Evolutionary conservation across 495 filamentous ascomycete species (phyloP), one percentile per base, ranked within the genome.

Genomic region (Astrothelium macrocarpum): DNA sequence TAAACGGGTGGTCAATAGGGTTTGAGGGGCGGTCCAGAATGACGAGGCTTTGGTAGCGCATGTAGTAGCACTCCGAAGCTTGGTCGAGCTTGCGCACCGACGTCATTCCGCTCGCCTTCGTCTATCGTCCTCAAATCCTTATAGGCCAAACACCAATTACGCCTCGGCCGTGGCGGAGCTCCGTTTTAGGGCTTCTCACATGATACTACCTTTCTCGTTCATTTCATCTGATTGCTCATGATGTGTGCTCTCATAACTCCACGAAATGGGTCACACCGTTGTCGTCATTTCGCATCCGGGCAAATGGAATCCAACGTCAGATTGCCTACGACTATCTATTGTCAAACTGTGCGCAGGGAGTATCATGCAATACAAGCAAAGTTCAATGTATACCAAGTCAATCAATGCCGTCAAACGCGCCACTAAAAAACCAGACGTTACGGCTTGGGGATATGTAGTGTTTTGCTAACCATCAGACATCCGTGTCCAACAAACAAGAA

Each of bases 401-500:
- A 5, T 3, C n/a, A 10, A 4, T 11, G 3, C 34, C 5, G 34
- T 39, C 14, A 5, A 39, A 39, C 14, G 5, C 14, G 34, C 34
- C 34, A 14, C 34, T 14, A 39, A 56, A 56, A 26, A 56, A 5
- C 49, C 29, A 3, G 9, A 9, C 9, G 11, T 61, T 75, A 97
- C 56, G 91, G 90, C 82, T 98, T 98, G n/a, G 94, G 94, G 46
- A 98, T 91, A 71, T 95, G 91, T 71, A 98, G 83, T 34, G 84
- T 90, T 81, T 91, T 93, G 77, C 90, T 95, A 65, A 92, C 87
- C 94, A 98, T 97, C 69, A 90, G 73, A 69, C 89, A 95, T 0
- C 93, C 94, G 70, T 92, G 87, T 18, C 90, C 65, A 64, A 94
- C 78, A 76, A 97, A 98, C 58, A 97, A 62, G 23, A 84, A 74